These are phyloP conservation scores for Sporothrix inflata DNA, from an alignment of 2,329 filamentous ascomycete species.

Conservation along the genomic window DNA sequence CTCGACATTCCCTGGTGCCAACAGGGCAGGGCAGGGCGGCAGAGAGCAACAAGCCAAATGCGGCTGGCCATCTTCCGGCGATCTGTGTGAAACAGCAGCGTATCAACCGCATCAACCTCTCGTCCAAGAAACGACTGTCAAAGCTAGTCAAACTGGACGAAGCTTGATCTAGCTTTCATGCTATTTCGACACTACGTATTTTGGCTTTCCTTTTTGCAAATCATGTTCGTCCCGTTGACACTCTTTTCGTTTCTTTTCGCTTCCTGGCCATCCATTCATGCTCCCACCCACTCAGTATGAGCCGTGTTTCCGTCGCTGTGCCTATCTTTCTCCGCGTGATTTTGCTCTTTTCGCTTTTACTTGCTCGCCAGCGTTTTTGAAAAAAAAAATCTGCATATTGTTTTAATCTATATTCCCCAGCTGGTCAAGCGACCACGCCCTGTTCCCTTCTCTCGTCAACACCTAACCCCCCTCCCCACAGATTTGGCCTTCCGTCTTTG, in stretches of 20 bases:
- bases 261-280: not conserved
- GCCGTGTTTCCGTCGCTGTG: not conserved
- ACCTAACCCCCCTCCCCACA: constrained; percentile 21
- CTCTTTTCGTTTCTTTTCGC: not conserved
- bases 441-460: not conserved
- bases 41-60: not conserved
- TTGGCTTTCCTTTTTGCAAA: not conserved
- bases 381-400: not conserved
- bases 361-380: not conserved
- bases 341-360: not conserved
- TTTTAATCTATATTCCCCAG: constrained; percentile 15
- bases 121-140: not conserved
- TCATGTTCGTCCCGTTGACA: too few relatives aligned
- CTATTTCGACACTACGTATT: not conserved
- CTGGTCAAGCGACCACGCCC: constrained; percentile 22
- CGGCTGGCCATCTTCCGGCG: constrained; percentile 29
- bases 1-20: constrained; percentile 1
- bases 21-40: not conserved
- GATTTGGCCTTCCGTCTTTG: constrained; percentile 16
- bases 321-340: not conserved
- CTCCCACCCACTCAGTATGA: not conserved
- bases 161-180: not conserved
- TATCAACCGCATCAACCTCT: not conserved
- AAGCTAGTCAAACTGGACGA: not conserved
- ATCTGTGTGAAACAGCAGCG: constrained; percentile 31